These are phyloP conservation scores for Rhodotorula mucilaginosa DNA, from an alignment of 1,284 basidiomycete species.

Conservation along the genomic window DNA sequence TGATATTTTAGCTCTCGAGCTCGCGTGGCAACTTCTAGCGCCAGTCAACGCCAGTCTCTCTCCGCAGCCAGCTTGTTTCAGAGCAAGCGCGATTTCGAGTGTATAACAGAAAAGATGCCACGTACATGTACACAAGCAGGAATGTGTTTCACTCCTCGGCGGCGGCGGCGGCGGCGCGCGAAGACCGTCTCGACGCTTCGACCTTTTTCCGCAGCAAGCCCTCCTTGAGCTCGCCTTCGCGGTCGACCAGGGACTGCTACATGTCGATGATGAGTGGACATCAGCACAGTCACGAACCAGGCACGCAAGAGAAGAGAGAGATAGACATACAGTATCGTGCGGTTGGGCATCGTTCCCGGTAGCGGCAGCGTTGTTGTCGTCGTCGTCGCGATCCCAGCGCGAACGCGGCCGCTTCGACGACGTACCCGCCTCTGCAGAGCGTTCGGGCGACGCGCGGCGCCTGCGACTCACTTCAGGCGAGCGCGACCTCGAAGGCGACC, in stretches of 20 bases:
- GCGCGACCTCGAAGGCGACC: background rate
- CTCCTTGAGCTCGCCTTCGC: constrained; percentile 34
- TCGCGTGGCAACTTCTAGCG: background rate
- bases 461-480: background rate
- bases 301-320: background rate
- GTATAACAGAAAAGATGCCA: too few species aligned
- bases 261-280: too few species aligned
- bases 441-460: background rate
- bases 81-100: too few species aligned
- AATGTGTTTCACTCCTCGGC: too few species aligned
- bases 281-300: too few species aligned
- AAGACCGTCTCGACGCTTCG: constrained; percentile 4
- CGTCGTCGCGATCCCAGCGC: constrained; percentile 1
- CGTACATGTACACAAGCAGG: too few species aligned
- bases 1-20: too few species aligned
- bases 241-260: constrained; percentile 8
- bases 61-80: background rate
- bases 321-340: constrained; percentile 9
- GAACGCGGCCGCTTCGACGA: background rate
- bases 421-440: background rate
- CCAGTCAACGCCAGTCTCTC: background rate
- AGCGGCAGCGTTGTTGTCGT: background rate
- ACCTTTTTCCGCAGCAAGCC: constrained; percentile 33
- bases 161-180: background rate
- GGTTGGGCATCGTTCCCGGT: background rate